Conservation (phyloP, 2,329 filamentous ascomycete species). For the Trichoderma cornu-damae region DNA sequence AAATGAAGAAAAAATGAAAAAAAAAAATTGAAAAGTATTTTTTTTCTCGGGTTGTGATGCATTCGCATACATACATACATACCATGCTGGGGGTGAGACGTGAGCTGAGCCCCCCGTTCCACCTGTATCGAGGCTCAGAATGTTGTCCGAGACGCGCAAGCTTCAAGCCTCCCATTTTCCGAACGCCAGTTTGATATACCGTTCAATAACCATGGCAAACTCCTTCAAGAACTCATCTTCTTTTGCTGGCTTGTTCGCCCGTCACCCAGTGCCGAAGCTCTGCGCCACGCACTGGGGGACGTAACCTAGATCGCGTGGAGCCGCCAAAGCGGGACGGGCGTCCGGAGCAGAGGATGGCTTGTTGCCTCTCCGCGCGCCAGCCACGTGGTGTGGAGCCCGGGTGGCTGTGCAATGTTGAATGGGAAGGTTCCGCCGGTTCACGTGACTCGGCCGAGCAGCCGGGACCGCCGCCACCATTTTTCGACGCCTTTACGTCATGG, state of each 20-base stretch:
- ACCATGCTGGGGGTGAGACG: not conserved
- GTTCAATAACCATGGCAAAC: not conserved
- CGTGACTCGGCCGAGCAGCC: constrained; percentile 14
- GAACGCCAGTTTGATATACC: not conserved
- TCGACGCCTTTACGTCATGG: constrained; percentile 11
- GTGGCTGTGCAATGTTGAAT: constrained; percentile 18
- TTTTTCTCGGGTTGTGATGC: not conserved
- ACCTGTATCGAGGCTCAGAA: not conserved
- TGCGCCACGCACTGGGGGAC: not conserved
- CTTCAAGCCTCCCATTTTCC: not conserved
- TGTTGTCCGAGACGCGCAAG: constrained; percentile 5
- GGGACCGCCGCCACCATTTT: constrained; percentile 16
- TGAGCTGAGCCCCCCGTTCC: constrained; percentile 1
- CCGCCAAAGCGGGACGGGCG: constrained; percentile 13
- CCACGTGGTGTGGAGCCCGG: constrained; percentile 13
- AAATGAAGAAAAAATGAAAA: not conserved
- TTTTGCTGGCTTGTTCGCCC: not conserved
- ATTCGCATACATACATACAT: not conserved
- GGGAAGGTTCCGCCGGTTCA: not conserved
- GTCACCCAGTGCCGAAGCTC: not conserved
- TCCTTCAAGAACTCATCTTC: not conserved
- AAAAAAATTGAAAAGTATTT: too few relatives aligned
- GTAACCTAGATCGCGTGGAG: constrained; percentile 10
- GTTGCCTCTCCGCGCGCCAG: not conserved
- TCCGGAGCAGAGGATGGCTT: not conserved